Base-by-base conservation (phyloP, 306 rosid species). In the Albizia julibrissin region DNA sequence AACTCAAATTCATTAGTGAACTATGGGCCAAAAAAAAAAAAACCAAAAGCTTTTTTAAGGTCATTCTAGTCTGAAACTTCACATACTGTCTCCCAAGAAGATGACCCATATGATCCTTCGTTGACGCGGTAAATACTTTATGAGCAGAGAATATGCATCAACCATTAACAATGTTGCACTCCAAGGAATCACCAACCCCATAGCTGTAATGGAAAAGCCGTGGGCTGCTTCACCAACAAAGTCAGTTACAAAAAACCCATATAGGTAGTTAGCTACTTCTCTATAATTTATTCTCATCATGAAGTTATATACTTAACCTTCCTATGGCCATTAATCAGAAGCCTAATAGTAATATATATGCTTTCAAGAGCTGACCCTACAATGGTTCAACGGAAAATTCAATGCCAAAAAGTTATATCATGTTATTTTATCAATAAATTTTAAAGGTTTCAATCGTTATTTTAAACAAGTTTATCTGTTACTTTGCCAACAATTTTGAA, bases 171-270 rank as follows among this genome's bases (percentile, higher is more conserved):
- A 77, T 56, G 97, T 93, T 80, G 92, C 18, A 86, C 97, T 91
- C 98, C 98, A 95, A 3, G 98, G 97, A 87, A 93, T 85, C 22
- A 91, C 91, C 89, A 95, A 88, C 39, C 97, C 95, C 99, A 91
- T 95, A 37, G 91, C 91, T 40, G 94, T 93, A 78, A 91, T 93
- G 92, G n/a, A n/a, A n/a, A n/a, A n/a, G n/a, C n/a, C n/a, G n/a
- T n/a, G n/a, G n/a, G n/a, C n/a, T 61, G 46, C 72, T 85, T 52
- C 79, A 66, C 85, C 69, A 83, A 56, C 73, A 76, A 73, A 71
- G 79, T 52, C 24, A 10, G 37, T 62, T 16, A 50, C n/a, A 18
- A 18, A 18, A 50, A 50, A 16, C n/a, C 58, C 61, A 54, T 21
- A 7, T 54, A 54, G 26, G 40, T 11, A 77, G 74, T 31, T 26